Base-by-base conservation (phyloP, 768 basidiomycete genomes). In the Podaxis pistillaris region DNA sequence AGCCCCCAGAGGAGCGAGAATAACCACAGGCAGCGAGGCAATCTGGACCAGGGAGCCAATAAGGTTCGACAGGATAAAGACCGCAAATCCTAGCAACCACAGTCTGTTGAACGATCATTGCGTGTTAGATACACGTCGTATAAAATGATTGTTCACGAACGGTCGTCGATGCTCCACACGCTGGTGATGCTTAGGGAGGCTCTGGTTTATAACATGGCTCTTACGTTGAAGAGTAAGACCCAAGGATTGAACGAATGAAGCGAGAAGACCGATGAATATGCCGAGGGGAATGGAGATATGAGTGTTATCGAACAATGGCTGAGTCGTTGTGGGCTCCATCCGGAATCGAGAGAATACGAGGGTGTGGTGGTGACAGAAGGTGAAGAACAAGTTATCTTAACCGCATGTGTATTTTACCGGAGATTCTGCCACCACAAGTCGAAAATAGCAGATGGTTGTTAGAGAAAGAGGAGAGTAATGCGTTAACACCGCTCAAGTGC, bases 201-300 rank as follows among this genome's bases (percentile, higher is more conserved):
- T 74, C 67, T 93, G 90, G 70, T 96, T 92, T 55, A 88, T 76
- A 54, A 96, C 84, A 81, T 98, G 95, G 67, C 91, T 93, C 79
- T 96, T 94, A 64, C 95, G 87, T 72, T 96, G 95, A 60, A 98
- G 87, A 26, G 95, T 96, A 46, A 98, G 82, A 19, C 94, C 94
- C 9, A 95, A 79, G 22, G 90, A 92, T 74, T 96, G 94, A n/a
- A 96, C 80, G 70, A 91, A 92, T 4, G 90, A 92, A 15, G 93
- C 91, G 12, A 93, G 72, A 44, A 97, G 84, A 26, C 94, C 94
- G 61, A 81, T 76, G 64, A 78, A 63, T 56, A 85, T 84, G 41
- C 83, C 84, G 40, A 83, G 74, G 55, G 80, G 78, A 68, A 85
- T 84, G 51, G 81, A 80, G 47, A 81, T 72, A 57, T 73, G 71